A percentile compares a stretch with the other conserved stretches of the same genome.
Evolutionary conservation across 73 alveolate species (phyloP).

Genomic region (Durusdinium trenchii): DNA sequence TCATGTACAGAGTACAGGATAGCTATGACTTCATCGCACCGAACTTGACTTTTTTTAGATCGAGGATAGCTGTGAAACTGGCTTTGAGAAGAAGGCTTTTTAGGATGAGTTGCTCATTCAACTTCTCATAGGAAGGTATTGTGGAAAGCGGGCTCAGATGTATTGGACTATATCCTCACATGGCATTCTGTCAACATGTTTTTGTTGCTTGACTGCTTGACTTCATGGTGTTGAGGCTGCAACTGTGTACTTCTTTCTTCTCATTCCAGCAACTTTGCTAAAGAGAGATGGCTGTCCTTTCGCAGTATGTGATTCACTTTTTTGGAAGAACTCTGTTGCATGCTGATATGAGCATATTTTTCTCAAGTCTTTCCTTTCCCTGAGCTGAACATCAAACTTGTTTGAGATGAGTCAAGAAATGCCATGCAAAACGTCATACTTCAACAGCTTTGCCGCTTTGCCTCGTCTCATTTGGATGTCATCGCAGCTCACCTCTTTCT

Average conservation of each 20-base stretch:
- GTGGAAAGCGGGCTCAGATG: background rate
- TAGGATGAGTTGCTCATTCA: background rate
- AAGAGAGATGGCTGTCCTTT: background rate
- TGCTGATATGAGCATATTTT: background rate
- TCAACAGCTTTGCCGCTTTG: no score
- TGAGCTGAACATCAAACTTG: background rate
- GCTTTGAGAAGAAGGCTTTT: background rate
- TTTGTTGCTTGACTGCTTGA: background rate
- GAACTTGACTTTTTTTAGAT: background rate
- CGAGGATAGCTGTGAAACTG: background rate
- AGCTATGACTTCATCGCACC: slow-evolving; percentile 46
- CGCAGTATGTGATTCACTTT: no score
- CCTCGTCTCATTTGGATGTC: no score
- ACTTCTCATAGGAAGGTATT: background rate
- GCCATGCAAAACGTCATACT: no score
- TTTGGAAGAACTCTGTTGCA: background rate
- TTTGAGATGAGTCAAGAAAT: background rate
- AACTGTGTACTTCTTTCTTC: slow-evolving; percentile 73
- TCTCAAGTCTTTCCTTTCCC: background rate
- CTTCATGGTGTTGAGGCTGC: slow-evolving; percentile 44
- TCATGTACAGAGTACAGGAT: slow-evolving; percentile 95
- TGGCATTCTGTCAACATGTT: background rate
- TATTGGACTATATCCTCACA: background rate
- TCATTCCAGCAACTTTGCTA: slow-evolving; percentile 53
- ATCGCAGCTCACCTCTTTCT: slow-evolving; percentile 94